Conservation (phyloP, 768 basidiomycete species). For the Amylocystis lapponica region DNA sequence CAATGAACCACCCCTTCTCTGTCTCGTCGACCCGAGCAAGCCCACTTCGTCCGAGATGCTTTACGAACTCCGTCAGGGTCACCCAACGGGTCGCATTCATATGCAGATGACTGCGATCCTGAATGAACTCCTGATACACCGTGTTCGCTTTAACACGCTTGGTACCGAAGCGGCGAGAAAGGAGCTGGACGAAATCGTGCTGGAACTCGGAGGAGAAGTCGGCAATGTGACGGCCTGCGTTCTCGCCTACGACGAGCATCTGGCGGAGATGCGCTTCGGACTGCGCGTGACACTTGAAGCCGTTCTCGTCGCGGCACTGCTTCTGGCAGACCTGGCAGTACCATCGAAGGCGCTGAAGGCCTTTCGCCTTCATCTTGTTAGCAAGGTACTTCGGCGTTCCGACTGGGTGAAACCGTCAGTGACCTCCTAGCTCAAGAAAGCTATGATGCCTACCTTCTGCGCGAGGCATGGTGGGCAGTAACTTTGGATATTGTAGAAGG, state of each 20-base stretch:
- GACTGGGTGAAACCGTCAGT: too few species aligned
- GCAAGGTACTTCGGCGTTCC: conserved; percentile 87
- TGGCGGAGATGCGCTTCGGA: conserved; percentile 91
- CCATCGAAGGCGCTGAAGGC: conserved; percentile 92
- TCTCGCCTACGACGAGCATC: conserved; percentile 95
- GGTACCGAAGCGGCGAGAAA: conserved; percentile 90
- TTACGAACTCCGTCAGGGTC: conserved; percentile 92
- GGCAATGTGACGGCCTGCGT: conserved; percentile 87
- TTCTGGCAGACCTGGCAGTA: conserved; percentile 99
- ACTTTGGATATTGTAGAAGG: too few species aligned
- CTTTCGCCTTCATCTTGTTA: conserved; percentile 98
- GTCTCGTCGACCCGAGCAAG: conserved; percentile 94
- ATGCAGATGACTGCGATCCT: conserved; percentile 89
- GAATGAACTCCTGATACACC: conserved; percentile 97
- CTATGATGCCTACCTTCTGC: conserved; percentile 61
- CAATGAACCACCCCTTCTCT: conserved; percentile 96
- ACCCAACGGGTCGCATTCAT: conserved; percentile 99
- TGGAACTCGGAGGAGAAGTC: conserved; percentile 89
- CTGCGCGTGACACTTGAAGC: conserved; percentile 91
- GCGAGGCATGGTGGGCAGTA: conserved; percentile 62
- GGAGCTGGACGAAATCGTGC: conserved; percentile 83
- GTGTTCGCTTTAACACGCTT: conserved; percentile 92
- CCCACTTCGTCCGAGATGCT: conserved; percentile 81
- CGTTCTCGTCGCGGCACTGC: conserved; percentile 98
- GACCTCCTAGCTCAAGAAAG: too few species aligned